Base-by-base conservation (phyloP, 169 alveolate species). In the Toxoplasma gondii region DNA sequence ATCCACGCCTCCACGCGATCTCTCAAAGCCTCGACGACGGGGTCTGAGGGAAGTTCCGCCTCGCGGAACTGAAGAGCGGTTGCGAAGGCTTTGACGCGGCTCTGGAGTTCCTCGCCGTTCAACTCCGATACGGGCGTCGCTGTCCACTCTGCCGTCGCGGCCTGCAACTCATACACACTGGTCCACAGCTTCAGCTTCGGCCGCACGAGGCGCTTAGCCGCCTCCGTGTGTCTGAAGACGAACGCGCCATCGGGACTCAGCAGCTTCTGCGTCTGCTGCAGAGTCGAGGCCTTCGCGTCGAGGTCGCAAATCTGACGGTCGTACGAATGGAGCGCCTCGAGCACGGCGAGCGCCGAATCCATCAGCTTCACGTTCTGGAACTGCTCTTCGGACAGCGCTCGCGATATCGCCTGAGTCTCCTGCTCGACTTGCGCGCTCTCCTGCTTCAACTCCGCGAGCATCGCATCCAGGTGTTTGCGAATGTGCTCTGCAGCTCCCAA, bases 1-100 rank as follows among this genome's bases (percentile, higher is more conserved):
- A 90, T 93, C 93, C 97, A 96, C 41, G 93, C 94, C 80, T 95
- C 92, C 19, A 97, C 97, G 88, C 96, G 96, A 82, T 95, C 88
- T 49, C 91, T 54, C n/a, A 97, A 91, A 12, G 94, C 96, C 4
- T 93, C 70, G 7, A 96, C 94, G 9, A 97, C 96, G n/a, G 93
- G 74, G 91, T 88, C 93, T 45, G 45, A 41, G 19, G 93, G 93
- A 27, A 93, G 83, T 9, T 88, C 90, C 24, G 39, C 0, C 36
- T 82, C 67, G 44, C 38, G 67, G 58, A 19, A 41, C 41, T 82
- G 90, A 22, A 82, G 90, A 1, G 90, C 27, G 88, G 87, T 93
- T 49, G 49, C 53, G 86, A 45, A 87, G 54, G 53, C 34, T 54
- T 93, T 93, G 44, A 87, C 88, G 39, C 78, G 69, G 38, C 41